Evolutionary conservation across 2,329 filamentous ascomycete genomes (phyloP).

Genomic region (Colletotrichum sp.): DNA sequence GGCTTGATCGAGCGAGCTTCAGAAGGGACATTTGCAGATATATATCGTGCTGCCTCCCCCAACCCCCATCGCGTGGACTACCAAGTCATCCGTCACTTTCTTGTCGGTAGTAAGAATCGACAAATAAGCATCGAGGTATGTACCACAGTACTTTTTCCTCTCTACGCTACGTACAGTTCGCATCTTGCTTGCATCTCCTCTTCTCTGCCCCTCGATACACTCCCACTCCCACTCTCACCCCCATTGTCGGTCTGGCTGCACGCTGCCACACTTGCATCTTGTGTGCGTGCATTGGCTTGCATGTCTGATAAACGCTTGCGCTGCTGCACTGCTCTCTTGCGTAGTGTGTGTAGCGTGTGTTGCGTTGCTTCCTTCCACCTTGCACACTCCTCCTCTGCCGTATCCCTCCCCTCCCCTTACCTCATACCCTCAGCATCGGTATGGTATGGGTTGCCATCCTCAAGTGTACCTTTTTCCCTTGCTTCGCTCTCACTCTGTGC

Average conservation of each 20-base stretch:
- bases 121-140: conserved; percentile 15
- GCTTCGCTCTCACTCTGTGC: not conserved
- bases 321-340: not conserved
- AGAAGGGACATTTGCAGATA: not conserved
- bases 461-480: not conserved
- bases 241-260: conserved; percentile 19
- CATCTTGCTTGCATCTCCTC: not conserved
- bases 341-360: not conserved
- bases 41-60: not conserved
- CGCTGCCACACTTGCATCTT: conserved; percentile 18
- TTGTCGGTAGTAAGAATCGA: not conserved
- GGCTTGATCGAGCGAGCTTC: not conserved
- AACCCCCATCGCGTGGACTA: not conserved
- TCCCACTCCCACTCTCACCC: conserved; percentile 7
- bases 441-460: not conserved
- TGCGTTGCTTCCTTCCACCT: not conserved
- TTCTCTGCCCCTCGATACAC: not conserved
- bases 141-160: not conserved
- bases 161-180: not conserved
- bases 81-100: not conserved
- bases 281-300: conserved; percentile 19
- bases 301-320: conserved; percentile 20
- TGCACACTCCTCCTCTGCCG: not conserved
- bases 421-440: not conserved
- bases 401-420: not conserved